Evolutionary conservation across 2,329 filamentous ascomycete species (phyloP), one percentile per base, ranked within the genome.

Genomic region (Penicillium fuscoglaucum): DNA sequence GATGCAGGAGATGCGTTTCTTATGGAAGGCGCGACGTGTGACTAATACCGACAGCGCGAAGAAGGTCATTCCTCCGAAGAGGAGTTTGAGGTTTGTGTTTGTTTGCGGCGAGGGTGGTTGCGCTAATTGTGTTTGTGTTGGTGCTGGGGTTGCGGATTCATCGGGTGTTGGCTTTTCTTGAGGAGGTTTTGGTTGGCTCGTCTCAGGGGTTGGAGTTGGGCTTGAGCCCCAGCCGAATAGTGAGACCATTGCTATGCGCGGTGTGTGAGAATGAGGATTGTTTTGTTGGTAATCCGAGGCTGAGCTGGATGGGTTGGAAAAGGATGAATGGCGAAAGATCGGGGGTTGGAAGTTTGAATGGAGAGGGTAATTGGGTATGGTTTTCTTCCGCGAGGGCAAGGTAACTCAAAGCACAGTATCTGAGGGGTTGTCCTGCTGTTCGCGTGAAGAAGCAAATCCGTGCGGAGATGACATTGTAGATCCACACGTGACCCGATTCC

Each of bases 51-150:
- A 90, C 62, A 92, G 81, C 24, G 84, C 79, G 63, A 96, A 84
- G 76, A 96, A 96, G 55, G 85, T 81, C 12, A 90, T 83, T 43
- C 93, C 93, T 60, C 87, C 86, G 66, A 88, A 80, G 74, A 95
- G 88, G 59, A 96, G 74, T 60, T 76, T 77, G 44, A 70, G 63
- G 64, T 72, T 70, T 26, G 73, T 68, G 54, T 59, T 63, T 40
- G 68, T 59, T 55, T 57, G 52, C 29, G 55, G 40, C 43, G 45
- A 26, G 24, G 57, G 49, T 57, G 51, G 57, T 52, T 59, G 65
- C 1, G 40, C 24, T 58, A 56, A 8, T 62, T 61, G 57, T 53
- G 60, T 45, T 57, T 57, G 52, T 9, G 59, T 37, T 33, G 57
- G 47, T 21, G 61, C 44, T 26, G 55, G 35, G 19, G 45, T 24